Evolutionary conservation across 2,329 filamentous ascomycete species (phyloP).

Genomic region (Diplodia sapinea): DNA sequence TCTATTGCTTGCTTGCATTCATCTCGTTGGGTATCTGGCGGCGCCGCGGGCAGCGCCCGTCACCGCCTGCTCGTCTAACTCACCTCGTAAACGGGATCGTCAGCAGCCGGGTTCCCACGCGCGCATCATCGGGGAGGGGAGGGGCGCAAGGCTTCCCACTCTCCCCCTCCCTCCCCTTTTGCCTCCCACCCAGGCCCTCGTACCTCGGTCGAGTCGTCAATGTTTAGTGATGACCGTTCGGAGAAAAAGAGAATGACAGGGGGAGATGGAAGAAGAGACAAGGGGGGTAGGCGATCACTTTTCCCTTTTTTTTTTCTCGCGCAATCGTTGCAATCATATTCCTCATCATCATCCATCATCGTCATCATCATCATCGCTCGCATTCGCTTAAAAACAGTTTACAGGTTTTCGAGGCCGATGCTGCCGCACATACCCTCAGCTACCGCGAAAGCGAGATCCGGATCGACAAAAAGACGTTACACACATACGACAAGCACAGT

Average conservation of each 20-base stretch:
- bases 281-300: neutral
- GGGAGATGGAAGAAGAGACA: neutral
- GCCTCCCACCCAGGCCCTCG: neutral
- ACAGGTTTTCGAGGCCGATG: no score
- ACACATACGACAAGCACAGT: no score
- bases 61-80: no score
- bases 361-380: neutral
- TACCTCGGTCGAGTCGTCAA: no score
- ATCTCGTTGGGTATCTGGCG: no score
- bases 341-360: no score
- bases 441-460: constrained; percentile 4
- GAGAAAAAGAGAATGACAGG: neutral
- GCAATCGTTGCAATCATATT: neutral
- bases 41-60: no score
- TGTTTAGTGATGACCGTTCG: no score
- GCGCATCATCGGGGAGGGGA: neutral
- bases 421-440: no score
- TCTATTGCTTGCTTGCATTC: no score
- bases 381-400: neutral
- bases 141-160: neutral
- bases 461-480: neutral
- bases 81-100: neutral
- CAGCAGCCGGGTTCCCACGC: no score
- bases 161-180: neutral
- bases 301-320: no score